Base-by-base conservation (phyloP, 2,329 filamentous ascomycete genomes). In the Ceratocystis huliohia region DNA sequence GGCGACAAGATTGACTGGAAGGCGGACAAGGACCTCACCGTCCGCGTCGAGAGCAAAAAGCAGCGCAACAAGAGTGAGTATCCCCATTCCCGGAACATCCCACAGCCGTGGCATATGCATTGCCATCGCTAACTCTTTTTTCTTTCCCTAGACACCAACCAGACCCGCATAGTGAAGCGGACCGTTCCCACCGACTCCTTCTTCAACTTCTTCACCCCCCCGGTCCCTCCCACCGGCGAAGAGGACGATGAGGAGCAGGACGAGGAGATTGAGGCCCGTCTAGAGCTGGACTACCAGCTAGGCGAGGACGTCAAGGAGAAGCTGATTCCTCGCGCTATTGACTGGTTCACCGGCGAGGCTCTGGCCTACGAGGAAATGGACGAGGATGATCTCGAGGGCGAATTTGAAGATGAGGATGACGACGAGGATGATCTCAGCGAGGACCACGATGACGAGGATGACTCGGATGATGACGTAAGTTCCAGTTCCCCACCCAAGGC, bases 231-330 rank as follows among this genome's bases (percentile, higher is more conserved):
- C 33, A 82, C 80, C 63, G 88, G 88, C 44, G 86, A 90, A 63
- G 79, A 81, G 15, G 80, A 82, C 5, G 88, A 85, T 53, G 88
- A 93, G 69, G 88, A 85, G 45, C 88, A 93, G 68, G 86, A 88
- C 66, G 88, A 87, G 64, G 94, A 99, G 75, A 96, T 99, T 64
- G 94, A 99, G 81, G 92, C 96, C 78, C 92, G 94, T 70, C 85
- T 99, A 66, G 94, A 99, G 81, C 87, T 99, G 64, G 94, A 99
- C 79, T 99, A 97, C 78, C 93, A 97, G 79, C 86, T 99, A 57
- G 94, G 94, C 71, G 94, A 99, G 81, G 94, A 99, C 75, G 96
- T 99, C 80, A 99, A 99, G 82, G 94, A 99, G 84, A 99, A 99
- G 82, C 84, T 99, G 70, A 99, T 99, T 72, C 94, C 94, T 70